Base-by-base conservation (phyloP, 768 basidiomycete genomes). In the Serendipita sp. region DNA sequence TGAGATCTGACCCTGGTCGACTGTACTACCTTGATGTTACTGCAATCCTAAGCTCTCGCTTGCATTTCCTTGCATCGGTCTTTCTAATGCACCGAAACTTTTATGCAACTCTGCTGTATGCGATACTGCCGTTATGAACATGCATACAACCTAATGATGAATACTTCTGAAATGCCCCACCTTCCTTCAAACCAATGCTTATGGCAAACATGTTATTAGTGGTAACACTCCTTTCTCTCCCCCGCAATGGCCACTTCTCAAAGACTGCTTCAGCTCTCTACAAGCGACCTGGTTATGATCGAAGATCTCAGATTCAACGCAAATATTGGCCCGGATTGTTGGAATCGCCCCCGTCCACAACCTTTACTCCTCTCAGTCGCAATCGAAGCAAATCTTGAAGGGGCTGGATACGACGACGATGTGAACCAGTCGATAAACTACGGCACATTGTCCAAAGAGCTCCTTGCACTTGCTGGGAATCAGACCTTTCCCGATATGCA, bases 101-200 rank as follows among this genome's bases (percentile, higher is more conserved):
- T 23, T 32, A 28, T 60, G 28, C 3, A 1, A 34, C 36, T 23
- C 16, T 18, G 4, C 16, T 60, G 18, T 60, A 28, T 60, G 56
- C 56, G 18, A n/a, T 60, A 60, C 34, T 60, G 56, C 2, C 56
- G 48, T 51, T 30, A 60, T 60, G 56, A 60, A 60, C 34, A 60
- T n/a, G 56, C 56, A 60, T 60, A 38, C 56, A n/a, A 60, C 56
- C 13, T 2, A 2, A 41, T 41, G 13, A 13, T 41, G 1, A 41
- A 5, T 41, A 13, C 13, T 2, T 51, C n/a, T 51, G 48, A 51
- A n/a, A n/a, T 8, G n/a, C 11, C 13, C 11, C 45, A 51, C 8
- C 8, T 51, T 51, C 8, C 41, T 13, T 41, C 48, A 8, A 8
- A n/a, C n/a, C n/a, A 51, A 5, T 51, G 48, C n/a, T 18, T n/a